Conservation (phyloP, 2,329 filamentous ascomycete genomes). For the Aspergillus aculeatinus region DNA sequence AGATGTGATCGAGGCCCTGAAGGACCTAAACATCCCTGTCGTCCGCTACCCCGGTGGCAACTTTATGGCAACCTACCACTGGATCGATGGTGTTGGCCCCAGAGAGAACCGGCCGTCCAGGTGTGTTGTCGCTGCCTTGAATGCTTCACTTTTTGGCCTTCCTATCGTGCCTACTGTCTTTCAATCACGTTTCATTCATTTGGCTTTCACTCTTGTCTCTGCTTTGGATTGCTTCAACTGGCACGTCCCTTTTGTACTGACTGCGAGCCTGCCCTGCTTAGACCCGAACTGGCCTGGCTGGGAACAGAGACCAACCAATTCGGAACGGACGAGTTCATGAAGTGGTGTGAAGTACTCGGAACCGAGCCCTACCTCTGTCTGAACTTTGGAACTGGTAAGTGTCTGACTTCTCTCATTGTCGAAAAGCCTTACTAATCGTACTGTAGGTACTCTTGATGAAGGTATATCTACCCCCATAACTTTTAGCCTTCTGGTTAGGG, state of each 20-base stretch:
- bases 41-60: constrained; percentile 82
- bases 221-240: neutral
- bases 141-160: neutral
- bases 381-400: constrained; percentile 74
- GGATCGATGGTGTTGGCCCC: constrained; percentile 77
- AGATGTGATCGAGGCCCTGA: constrained; percentile 72
- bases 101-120: constrained; percentile 63
- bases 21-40: constrained; percentile 72
- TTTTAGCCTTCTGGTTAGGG: neutral
- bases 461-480: constrained; percentile 32
- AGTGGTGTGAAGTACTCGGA: constrained; percentile 71
- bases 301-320: constrained; percentile 75
- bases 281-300: constrained; percentile 77
- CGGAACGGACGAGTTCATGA: constrained; percentile 83
- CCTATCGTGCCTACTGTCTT: neutral
- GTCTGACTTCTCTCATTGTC: constrained; percentile 19
- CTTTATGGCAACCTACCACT: constrained; percentile 82
- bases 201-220: too few species aligned
- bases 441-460: constrained; percentile 49
- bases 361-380: constrained; percentile 77
- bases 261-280: constrained; percentile 20
- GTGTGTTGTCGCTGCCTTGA: constrained; percentile 30
- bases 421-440: constrained; percentile 7
- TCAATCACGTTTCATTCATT: neutral
- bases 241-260: neutral